Percentiles rank a stretch among this genome's conserved stretches.
These are phyloP conservation scores for Pseudomicrostroma phylloplanum DNA, from an alignment of 1,284 basidiomycete genomes.

Conservation along the genomic window DNA sequence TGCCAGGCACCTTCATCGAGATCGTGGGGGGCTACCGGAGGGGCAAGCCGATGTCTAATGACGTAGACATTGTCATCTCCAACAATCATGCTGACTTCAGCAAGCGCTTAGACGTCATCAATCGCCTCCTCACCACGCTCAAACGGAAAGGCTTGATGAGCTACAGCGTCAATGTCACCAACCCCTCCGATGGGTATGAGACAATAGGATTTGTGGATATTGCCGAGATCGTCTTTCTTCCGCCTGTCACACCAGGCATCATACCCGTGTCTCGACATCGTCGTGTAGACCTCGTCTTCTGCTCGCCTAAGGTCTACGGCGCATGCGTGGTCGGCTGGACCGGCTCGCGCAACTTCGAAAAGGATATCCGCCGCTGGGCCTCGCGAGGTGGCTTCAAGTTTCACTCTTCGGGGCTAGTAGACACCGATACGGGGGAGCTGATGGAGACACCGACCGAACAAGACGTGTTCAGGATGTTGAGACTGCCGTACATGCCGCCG, in stretches of 20 bases:
- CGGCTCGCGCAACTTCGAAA: conserved; percentile 30
- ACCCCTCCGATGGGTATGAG: conserved; percentile 11
- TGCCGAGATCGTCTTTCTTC: conserved; percentile 36
- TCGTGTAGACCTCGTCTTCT: conserved; percentile 18
- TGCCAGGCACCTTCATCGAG: conserved; percentile 15
- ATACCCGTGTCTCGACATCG: conserved; percentile 13
- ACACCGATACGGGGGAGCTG: conserved; percentile 16
- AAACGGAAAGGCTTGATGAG: conserved; percentile 23
- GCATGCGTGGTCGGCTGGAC: conserved; percentile 38
- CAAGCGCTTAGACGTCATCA: conserved; percentile 15
- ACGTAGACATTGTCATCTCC: conserved; percentile 37
- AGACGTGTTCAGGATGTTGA: conserved; percentile 19
- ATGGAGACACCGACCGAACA: conserved; percentile 27
- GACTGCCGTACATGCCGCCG: conserved; percentile 29
- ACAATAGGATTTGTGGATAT: conserved; percentile 20
- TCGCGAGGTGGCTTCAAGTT: conserved; percentile 28
- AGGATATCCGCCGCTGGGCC: conserved; percentile 31
- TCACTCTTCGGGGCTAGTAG: conserved; percentile 26
- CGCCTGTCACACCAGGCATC: conserved; percentile 5
- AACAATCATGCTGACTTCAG: conserved; percentile 14
- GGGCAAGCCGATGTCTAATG: conserved; percentile 28
- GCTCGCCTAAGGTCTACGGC: conserved; percentile 27
- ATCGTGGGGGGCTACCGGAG: conserved; percentile 37
- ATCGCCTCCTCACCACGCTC: conserved; percentile 21
- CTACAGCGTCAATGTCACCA: conserved; percentile 30